Conservation (phyloP, 1,284 basidiomycete species). For the Porogramme epimiltina region DNA sequence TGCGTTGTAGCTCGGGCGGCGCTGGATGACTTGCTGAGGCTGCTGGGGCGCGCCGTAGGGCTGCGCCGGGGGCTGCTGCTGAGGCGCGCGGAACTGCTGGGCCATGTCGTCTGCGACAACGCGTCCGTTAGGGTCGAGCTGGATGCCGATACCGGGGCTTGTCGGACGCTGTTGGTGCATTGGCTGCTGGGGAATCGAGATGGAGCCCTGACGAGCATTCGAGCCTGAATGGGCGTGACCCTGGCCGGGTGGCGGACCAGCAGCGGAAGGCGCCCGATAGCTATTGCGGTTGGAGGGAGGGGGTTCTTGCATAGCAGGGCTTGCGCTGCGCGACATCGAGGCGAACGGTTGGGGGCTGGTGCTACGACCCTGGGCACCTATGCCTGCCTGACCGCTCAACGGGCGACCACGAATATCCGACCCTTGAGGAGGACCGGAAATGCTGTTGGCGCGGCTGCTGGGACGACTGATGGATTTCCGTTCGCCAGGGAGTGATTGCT, state of each 20-base stretch:
- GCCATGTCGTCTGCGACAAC: slow-evolving; percentile 85
- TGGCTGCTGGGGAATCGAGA: slow-evolving; percentile 27
- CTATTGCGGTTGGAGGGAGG: slow-evolving; percentile 23
- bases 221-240: slow-evolving; percentile 19
- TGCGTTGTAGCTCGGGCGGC: slow-evolving; percentile 26
- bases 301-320: slow-evolving; percentile 37
- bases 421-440: slow-evolving; percentile 26
- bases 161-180: slow-evolving; percentile 34
- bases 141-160: slow-evolving; percentile 66
- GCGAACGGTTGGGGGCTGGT: slow-evolving; percentile 61
- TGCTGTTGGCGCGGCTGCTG: slow-evolving; percentile 29
- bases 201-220: slow-evolving; percentile 21
- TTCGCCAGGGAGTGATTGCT: slow-evolving; percentile 89
- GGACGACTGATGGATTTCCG: slow-evolving; percentile 56
- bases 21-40: slow-evolving; percentile 32
- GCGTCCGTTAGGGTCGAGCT: slow-evolving; percentile 74
- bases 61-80: slow-evolving; percentile 29
- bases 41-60: slow-evolving; percentile 31
- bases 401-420: slow-evolving; percentile 48
- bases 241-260: slow-evolving; percentile 12
- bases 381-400: slow-evolving; percentile 71
- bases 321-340: slow-evolving; percentile 46
- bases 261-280: slow-evolving; percentile 21
- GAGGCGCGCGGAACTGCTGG: slow-evolving; percentile 43
- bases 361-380: slow-evolving; percentile 71